Conservation (phyloP, 768 basidiomycete species). For the Collybia sordida region DNA sequence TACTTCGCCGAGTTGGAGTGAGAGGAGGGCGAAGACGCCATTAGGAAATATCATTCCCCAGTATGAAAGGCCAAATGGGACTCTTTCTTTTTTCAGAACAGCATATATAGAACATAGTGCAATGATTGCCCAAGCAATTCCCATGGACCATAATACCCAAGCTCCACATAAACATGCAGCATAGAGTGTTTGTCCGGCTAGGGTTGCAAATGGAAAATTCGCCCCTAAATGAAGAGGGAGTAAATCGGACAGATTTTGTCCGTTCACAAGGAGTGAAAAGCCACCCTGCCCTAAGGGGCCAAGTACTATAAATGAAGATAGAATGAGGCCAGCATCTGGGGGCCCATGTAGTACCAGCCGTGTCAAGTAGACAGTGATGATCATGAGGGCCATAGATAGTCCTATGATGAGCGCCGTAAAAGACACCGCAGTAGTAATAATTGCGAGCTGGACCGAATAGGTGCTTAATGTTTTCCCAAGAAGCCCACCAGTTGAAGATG, state of each 20-base stretch:
- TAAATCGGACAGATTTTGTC: constrained; percentile 34
- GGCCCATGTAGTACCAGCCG: constrained; percentile 49
- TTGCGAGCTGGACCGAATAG: constrained; percentile 34
- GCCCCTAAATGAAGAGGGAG: constrained; percentile 26
- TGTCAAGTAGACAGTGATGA: constrained; percentile 51
- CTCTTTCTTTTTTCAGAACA: constrained; percentile 25
- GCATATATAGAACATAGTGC: constrained; percentile 39
- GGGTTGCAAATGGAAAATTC: constrained; percentile 25
- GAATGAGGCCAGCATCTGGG: constrained; percentile 34
- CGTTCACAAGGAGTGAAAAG: constrained; percentile 45
- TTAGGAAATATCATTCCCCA: constrained; percentile 62
- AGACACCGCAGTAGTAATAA: constrained; percentile 48
- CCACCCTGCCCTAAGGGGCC: constrained; percentile 63
- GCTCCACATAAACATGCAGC: constrained; percentile 44
- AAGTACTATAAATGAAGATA: constrained; percentile 54
- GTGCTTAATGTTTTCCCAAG: constrained; percentile 41
- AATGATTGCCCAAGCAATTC: constrained; percentile 48
- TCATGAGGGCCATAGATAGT: constrained; percentile 50
- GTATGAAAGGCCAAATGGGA: constrained; percentile 46
- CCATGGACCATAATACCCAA: constrained; percentile 55
- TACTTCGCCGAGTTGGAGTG: constrained; percentile 46
- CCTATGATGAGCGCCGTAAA: constrained; percentile 30
- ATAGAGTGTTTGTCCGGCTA: constrained; percentile 41
- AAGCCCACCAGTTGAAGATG: constrained; percentile 53
- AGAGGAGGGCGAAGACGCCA: constrained; percentile 49